Evolutionary conservation across 129 eudicot genomes (phyloP).

Genomic region (Logfia minima): DNA sequence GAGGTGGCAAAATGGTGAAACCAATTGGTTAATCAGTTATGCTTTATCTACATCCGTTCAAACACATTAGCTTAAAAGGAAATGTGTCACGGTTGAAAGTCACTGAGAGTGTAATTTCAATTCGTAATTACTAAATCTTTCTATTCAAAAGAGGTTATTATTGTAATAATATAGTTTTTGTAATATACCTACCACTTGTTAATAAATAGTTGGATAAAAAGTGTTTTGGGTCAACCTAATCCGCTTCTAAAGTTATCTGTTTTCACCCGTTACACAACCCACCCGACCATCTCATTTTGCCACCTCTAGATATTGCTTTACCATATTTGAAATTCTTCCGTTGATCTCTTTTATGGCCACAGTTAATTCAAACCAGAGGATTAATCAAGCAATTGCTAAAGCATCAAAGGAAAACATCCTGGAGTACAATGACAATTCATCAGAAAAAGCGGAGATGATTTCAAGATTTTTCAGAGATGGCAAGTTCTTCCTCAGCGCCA

Average conservation of each 20-base stretch:
- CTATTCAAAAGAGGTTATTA: background rate
- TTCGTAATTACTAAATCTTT: background rate
- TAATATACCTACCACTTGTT: too few species aligned
- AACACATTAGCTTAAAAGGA: background rate
- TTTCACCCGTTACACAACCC: background rate
- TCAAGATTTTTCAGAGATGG: slow-evolving; percentile 76
- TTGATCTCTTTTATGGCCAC: slow-evolving; percentile 25
- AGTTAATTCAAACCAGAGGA: slow-evolving; percentile 87
- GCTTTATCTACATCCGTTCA: background rate
- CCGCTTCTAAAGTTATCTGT: background rate
- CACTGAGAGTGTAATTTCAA: background rate
- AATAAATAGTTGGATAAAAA: background rate
- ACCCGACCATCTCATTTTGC: background rate
- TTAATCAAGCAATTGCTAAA: slow-evolving; percentile 89
- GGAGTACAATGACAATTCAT: slow-evolving; percentile 81
- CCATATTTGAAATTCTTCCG: background rate
- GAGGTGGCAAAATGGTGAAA: background rate
- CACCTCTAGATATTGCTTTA: slow-evolving; percentile 9
- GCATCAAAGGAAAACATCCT: slow-evolving; percentile 73
- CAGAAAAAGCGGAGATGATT: slow-evolving; percentile 76
- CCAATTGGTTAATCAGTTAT: background rate
- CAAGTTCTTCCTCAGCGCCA: slow-evolving; percentile 74
- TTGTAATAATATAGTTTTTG: too few species aligned
- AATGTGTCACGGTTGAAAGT: background rate
- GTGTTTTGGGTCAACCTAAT: background rate